Base-by-base conservation (phyloP, 495 filamentous ascomycete species). In the Penicillium paxilli region DNA sequence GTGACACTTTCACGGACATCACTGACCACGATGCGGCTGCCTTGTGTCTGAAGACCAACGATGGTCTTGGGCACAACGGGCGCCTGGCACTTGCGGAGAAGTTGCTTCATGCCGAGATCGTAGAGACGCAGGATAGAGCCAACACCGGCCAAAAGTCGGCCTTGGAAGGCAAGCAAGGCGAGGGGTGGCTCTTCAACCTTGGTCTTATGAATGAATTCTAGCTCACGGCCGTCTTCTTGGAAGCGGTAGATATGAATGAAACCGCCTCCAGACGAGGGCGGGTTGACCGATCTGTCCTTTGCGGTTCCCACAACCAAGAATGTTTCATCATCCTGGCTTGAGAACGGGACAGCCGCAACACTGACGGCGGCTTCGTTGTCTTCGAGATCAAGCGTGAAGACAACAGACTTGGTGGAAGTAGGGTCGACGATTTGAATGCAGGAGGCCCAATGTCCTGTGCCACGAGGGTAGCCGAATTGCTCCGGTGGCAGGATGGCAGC, bases 131-230 rank as follows among this genome's bases (percentile, higher is more conserved):
- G 80, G 44, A 87, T 84, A 37, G 85, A 83, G 30, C 94, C 95
- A 37, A 96, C 79, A 30, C 95, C 95, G 11, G 86, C 89, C 7
- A 93, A 74, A 5, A 99, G 79, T 47, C 90, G 86, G 10, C 95
- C 95, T 71, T 99, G 93, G 77, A 98, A 99, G 16, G 83, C 83
- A 23, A 93, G 82, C 5, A 99, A 79, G 17, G 95, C 95, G 57
- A 91, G 85, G 1, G 95, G 92, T 1, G 92, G 92, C 48, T 91
- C 84, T 52, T 95, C 90, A 12, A 96, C 80, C 60, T 88, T 89
- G 6, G 95, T 98, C 70, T 97, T 97, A 73, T 98, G 95, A 53
- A 96, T 92, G 55, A 97, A 93, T 61, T 96, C 92, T 21, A 99
- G 80, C 50, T 88, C 84, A 55, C 82, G 83, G 41, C 95, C 95